These are phyloP conservation scores for Mucor sp. DNA, from an alignment of 371 early-diverging fungal genomes.

Conservation along the genomic window DNA sequence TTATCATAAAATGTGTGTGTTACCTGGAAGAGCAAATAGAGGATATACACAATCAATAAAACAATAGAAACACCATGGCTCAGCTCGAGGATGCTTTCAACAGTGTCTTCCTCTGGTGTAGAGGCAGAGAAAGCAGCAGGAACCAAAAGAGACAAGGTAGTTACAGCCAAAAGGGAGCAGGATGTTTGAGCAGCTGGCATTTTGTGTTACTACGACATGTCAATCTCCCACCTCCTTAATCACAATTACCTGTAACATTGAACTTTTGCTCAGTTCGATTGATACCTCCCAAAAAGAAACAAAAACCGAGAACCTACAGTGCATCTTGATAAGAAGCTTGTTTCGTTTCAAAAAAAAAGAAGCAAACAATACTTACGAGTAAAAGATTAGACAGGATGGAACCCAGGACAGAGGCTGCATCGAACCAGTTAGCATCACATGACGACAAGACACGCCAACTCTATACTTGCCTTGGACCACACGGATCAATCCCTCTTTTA, in stretches of 20 bases:
- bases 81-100: constrained; percentile 54
- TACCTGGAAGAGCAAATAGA: constrained; percentile 74
- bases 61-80: constrained; percentile 76
- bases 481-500: constrained; percentile 67
- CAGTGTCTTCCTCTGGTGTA: constrained; percentile 32
- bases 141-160: constrained; percentile 75
- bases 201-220: background rate
- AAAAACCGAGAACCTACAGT: constrained; percentile 36
- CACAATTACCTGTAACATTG: constrained; percentile 39
- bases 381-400: constrained; percentile 51
- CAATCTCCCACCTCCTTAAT: background rate
- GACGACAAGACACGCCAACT: background rate
- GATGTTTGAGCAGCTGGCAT: constrained; percentile 71
- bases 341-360: background rate
- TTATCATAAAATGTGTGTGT: background rate
- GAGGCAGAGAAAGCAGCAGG: constrained; percentile 78
- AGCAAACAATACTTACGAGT: constrained; percentile 28
- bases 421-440: background rate
- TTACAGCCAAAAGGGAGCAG: constrained; percentile 75
- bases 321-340: background rate
- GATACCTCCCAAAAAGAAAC: constrained; percentile 34
- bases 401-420: constrained; percentile 42
- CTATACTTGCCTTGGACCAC: constrained; percentile 67
- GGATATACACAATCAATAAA: constrained; percentile 71
- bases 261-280: constrained; percentile 40